Percentiles rank a stretch among this genome's conserved stretches.
Evolutionary conservation across 2,329 filamentous ascomycete genomes (phyloP).

Genomic region (Fusarium protoensiforme): DNA sequence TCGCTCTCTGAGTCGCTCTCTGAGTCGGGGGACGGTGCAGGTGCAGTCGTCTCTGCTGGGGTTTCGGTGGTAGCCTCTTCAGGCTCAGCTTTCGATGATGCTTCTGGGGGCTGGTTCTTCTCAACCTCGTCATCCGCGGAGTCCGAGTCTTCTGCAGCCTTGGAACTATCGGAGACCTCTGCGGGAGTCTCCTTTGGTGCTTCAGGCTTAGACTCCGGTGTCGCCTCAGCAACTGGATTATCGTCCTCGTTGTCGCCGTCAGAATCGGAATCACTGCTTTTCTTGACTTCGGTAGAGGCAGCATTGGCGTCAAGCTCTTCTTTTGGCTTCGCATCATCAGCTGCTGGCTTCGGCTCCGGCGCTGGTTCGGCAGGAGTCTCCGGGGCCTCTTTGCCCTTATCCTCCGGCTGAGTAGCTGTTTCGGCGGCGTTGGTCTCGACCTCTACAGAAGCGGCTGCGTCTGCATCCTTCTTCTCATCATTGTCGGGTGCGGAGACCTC

Average conservation of each 20-base stretch:
- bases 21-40: not conserved
- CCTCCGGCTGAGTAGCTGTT: slow-evolving; percentile 1
- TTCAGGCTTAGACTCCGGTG: not conserved
- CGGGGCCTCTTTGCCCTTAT: slow-evolving; percentile 1
- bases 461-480: not conserved
- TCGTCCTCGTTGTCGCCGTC: not conserved
- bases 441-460: not conserved
- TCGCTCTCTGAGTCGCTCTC: slow-evolving; percentile 1
- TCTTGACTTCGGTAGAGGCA: not conserved
- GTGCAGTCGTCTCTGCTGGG: slow-evolving; percentile 1
- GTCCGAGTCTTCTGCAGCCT: not conserved
- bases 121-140: not conserved
- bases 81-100: slow-evolving; percentile 3
- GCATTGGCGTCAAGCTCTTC: not conserved
- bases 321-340: not conserved
- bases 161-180: not conserved
- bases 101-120: slow-evolving; percentile 10
- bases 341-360: not conserved
- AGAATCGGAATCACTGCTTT: not conserved
- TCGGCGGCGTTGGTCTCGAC: not conserved
- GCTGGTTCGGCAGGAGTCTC: slow-evolving; percentile 3
- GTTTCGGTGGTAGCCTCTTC: slow-evolving; percentile 1
- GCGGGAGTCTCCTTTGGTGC: not conserved
- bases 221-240: not conserved
- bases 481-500: not conserved